These are phyloP conservation scores for Russula olivacea DNA, from an alignment of 768 basidiomycete species.

Conservation along the genomic window DNA sequence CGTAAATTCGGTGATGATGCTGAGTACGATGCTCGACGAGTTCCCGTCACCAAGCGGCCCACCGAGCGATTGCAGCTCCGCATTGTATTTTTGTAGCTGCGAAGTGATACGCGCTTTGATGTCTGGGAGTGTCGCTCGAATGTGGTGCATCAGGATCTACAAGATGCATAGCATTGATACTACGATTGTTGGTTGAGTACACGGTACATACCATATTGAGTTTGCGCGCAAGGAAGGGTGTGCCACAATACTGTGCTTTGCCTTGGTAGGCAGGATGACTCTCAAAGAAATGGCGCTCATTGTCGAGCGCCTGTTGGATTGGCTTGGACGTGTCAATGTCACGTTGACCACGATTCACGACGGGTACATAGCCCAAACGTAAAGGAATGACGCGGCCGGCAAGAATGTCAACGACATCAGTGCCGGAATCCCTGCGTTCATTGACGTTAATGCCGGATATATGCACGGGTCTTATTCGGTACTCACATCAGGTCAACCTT, in stretches of 20 bases:
- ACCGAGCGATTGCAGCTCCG: slow-evolving; percentile 79
- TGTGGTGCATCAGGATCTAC: slow-evolving; percentile 98
- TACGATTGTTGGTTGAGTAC: not conserved
- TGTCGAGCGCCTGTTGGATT: slow-evolving; percentile 79
- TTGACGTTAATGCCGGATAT: slow-evolving; percentile 7
- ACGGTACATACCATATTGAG: slow-evolving; percentile 72
- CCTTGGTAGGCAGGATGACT: slow-evolving; percentile 88
- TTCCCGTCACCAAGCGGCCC: slow-evolving; percentile 80
- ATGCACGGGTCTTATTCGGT: slow-evolving; percentile 10
- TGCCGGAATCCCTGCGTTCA: slow-evolving; percentile 84
- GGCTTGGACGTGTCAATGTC: slow-evolving; percentile 90
- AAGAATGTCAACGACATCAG: slow-evolving; percentile 97
- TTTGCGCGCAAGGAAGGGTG: slow-evolving; percentile 92
- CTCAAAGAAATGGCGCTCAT: slow-evolving; percentile 91
- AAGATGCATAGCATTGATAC: not conserved
- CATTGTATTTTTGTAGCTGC: slow-evolving; percentile 82
- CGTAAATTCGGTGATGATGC: slow-evolving; percentile 98
- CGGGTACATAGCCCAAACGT: slow-evolving; percentile 94
- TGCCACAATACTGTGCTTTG: slow-evolving; percentile 95
- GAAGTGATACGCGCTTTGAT: slow-evolving; percentile 94
- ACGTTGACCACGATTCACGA: slow-evolving; percentile 96
- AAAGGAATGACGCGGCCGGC: slow-evolving; percentile 96
- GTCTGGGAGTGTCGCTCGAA: slow-evolving; percentile 94
- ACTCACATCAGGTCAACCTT: slow-evolving; percentile 96
- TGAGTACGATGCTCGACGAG: slow-evolving; percentile 86